Percentiles rank a stretch among this genome's conserved stretches.
Evolutionary conservation across 768 basidiomycete species (phyloP).

Genomic region (Mycena maculata): DNA sequence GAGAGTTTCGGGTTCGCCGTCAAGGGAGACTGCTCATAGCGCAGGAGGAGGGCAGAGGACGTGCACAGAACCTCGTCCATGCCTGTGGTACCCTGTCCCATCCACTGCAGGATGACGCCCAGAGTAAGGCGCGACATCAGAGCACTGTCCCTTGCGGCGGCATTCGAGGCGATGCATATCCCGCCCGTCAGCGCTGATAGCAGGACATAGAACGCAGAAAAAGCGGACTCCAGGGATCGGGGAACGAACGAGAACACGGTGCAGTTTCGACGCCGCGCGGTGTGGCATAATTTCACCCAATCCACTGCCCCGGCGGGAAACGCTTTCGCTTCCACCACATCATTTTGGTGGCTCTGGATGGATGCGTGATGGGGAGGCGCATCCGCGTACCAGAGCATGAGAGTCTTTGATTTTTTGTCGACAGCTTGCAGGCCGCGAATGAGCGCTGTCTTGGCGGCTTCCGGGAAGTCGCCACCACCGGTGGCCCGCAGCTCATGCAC

Average conservation of each 20-base stretch:
- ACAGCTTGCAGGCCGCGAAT: conserved; percentile 39
- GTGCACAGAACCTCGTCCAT: conserved; percentile 23
- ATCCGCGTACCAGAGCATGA: conserved; percentile 45
- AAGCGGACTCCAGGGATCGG: conserved; percentile 9
- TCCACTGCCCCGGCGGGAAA: conserved; percentile 39
- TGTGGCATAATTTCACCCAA: conserved; percentile 42
- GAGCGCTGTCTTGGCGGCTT: conserved; percentile 44
- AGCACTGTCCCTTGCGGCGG: conserved; percentile 19
- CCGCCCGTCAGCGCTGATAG: conserved; percentile 40
- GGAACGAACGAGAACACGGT: conserved; percentile 40
- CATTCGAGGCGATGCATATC: conserved; percentile 34
- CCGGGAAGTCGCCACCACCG: conserved; percentile 43
- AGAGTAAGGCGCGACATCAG: conserved; percentile 40
- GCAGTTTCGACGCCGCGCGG: conserved; percentile 35
- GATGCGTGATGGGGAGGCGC: conserved; percentile 42
- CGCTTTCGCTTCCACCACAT: conserved; percentile 34
- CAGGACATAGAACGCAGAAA: conserved; percentile 36
- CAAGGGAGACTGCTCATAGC: conserved; percentile 34
- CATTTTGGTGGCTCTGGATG: conserved; percentile 31
- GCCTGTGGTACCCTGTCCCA: conserved; percentile 34
- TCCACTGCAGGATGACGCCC: conserved; percentile 41
- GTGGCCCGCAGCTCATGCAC: conserved; percentile 28
- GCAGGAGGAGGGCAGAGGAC: conserved; percentile 22
- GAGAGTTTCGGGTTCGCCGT: conserved; percentile 23
- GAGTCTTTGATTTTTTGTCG: conserved; percentile 36